A percentile compares a stretch with the other conserved stretches of the same genome.
Conservation (phyloP, 345 rosid species). For the Nasturtium officinale region DNA sequence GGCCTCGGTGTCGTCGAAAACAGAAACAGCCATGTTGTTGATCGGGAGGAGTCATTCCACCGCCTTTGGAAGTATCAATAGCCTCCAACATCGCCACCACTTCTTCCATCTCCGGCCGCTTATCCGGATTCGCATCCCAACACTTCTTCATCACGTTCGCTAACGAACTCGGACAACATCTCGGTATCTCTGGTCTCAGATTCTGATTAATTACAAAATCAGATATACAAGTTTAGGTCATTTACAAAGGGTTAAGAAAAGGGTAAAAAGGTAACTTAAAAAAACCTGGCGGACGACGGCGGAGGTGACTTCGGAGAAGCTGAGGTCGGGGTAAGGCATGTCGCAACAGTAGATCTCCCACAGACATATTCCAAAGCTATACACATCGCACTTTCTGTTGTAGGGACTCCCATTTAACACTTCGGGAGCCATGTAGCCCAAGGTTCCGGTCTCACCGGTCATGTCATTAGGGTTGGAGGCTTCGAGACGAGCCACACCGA, state of each 20-base stretch:
- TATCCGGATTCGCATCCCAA: slow-evolving; percentile 97
- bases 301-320: slow-evolving; percentile 95
- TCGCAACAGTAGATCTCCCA: slow-evolving; percentile 99
- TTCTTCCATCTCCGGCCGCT: slow-evolving; percentile 93
- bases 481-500: slow-evolving; percentile 96
- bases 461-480: slow-evolving; percentile 98
- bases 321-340: slow-evolving; percentile 98
- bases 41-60: slow-evolving; percentile 91
- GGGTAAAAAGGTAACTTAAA: not conserved
- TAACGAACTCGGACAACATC: slow-evolving; percentile 88
- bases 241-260: not conserved
- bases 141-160: slow-evolving; percentile 95
- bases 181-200: slow-evolving; percentile 95
- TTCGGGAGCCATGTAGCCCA: slow-evolving; percentile 99
- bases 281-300: slow-evolving; percentile 95
- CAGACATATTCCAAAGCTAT: slow-evolving; percentile 94
- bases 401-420: slow-evolving; percentile 92
- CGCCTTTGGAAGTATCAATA: slow-evolving; percentile 89
- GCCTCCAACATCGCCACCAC: slow-evolving; percentile 85
- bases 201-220: slow-evolving; percentile 46
- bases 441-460: slow-evolving; percentile 99
- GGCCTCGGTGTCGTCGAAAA: slow-evolving; percentile 75
- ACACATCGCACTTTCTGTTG: slow-evolving; percentile 94
- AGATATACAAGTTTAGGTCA: not conserved
- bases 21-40: slow-evolving; percentile 87